Base-by-base conservation (phyloP, 2,329 filamentous ascomycete species). In the Incumbomyces delicatus region DNA sequence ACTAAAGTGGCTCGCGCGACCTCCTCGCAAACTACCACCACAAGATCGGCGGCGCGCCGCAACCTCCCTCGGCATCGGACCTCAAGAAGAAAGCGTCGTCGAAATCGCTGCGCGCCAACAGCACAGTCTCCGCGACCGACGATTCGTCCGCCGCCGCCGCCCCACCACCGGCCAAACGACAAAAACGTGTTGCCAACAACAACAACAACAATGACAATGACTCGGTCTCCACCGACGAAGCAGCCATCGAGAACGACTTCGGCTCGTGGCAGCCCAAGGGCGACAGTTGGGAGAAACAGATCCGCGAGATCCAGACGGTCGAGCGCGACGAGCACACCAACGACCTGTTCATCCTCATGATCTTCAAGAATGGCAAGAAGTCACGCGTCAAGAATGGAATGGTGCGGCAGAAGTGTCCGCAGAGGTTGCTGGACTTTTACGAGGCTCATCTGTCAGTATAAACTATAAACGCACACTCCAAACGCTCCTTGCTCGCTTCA, bases 391-490 rank as follows among this genome's bases (percentile, higher is more conserved):
- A 61, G 2, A 61, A 70, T 41, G 57, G 65, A 18, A 60, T 57
- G 20, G 66, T 66, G 51, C 70, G 70, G 47, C 59, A 66, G 20
- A 66, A 60, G 44, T 72, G 68, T 48, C 70, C 70, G 1, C 53
- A 57, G 48, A 63, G 64, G 62, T 72, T 73, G 69, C 63, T 73
- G 10, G 58, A 64, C 48, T 73, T 73, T 45, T 73, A 73, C 49
- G 70, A 73, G 56, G 56, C 60, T 33, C 69, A 73, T 55, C 58
- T 73, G 66, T 56, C 49, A 46, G 41, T 47, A 44, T 44, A 44
- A 48, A 6, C 33, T 63, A 14, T 17, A 35, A 4, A 4, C 33
- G 22, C 22, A 27, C 22, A 27, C 22, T 27, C 22, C 5, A 4
- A 27, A 5, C 8, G 8, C 22, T 4, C 8, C 22, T 8, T 27